phyloP scores from a whole-genome alignment of 2,329 filamentous ascomycete species.

The Chaetomium sp. region DNA sequence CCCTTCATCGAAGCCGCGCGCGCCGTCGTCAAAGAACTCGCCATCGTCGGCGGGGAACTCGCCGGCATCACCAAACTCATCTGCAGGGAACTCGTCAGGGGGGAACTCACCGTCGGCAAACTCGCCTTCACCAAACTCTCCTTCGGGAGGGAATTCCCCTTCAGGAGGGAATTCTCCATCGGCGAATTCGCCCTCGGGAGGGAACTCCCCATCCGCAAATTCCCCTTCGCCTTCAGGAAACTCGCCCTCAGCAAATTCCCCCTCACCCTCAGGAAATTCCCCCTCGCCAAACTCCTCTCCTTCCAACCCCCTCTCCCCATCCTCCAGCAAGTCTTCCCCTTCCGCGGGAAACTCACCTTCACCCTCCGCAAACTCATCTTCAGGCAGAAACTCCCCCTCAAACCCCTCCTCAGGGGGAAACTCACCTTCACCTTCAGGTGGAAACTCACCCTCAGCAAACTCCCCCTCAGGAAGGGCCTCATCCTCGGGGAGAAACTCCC shows the following conservation, averaged over 20 bases:
- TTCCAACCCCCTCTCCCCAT: not conserved
- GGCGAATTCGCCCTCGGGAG: not conserved
- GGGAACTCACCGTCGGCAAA: conserved; percentile 1
- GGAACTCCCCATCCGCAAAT: not conserved
- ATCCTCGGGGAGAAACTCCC: not conserved
- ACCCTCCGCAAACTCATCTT: not conserved
- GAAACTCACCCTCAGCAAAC: not conserved
- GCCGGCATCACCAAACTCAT: not conserved
- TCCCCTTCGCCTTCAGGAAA: not conserved
- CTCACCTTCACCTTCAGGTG: not conserved
- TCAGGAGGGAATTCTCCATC: not conserved
- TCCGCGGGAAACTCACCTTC: conserved; percentile 3
- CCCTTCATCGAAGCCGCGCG: not conserved
- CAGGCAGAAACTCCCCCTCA: not conserved
- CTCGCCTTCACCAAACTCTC: not conserved
- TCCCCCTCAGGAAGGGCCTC: conserved; percentile 2
- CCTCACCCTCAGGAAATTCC: not conserved
- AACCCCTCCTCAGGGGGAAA: not conserved
- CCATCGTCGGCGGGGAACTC: not conserved
- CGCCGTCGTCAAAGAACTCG: not conserved
- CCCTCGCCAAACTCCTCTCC: not conserved
- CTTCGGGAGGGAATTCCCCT: not conserved
- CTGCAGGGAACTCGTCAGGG: not conserved
- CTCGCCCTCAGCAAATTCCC: not conserved
- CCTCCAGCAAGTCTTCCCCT: not conserved